A percentile compares a stretch with the other conserved stretches of the same genome.
Conservation (phyloP, 2,329 filamentous ascomycete species). For the Catunica adiposa region DNA sequence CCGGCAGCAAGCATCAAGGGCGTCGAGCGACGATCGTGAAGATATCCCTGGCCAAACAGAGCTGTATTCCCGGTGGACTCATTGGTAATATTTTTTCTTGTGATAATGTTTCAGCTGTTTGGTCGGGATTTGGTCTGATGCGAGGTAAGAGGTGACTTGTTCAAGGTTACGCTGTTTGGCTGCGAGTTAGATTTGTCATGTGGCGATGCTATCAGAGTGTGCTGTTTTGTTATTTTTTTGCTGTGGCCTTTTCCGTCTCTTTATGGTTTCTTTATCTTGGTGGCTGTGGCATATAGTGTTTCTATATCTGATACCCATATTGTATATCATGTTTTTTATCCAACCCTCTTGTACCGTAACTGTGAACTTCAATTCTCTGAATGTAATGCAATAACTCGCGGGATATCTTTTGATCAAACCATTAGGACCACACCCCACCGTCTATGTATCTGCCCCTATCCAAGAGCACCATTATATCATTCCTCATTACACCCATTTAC, state of each 20-base stretch:
- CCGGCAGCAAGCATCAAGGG: background rate
- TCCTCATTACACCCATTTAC: slow-evolving; percentile 9
- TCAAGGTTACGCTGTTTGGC: too few relatives aligned
- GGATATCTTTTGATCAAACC: background rate
- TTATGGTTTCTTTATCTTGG: too few relatives aligned
- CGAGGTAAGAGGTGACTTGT: background rate
- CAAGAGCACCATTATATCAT: background rate
- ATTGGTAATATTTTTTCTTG: background rate
- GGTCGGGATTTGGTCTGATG: background rate
- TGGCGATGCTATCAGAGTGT: background rate
- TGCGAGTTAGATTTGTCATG: too few relatives aligned
- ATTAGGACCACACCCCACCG: background rate
- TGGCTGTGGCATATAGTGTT: too few relatives aligned
- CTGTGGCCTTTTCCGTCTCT: background rate
- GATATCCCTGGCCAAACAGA: background rate
- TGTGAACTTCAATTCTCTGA: background rate
- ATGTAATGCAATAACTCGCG: background rate
- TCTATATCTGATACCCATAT: too few relatives aligned
- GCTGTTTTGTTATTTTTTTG: background rate
- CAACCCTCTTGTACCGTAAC: background rate
- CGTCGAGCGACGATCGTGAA: background rate
- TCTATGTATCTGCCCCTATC: background rate
- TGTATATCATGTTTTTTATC: too few relatives aligned
- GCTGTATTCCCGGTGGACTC: background rate
- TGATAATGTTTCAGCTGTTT: background rate